phyloP scores from a whole-genome alignment of 2,329 filamentous ascomycete genomes.

The Scorias spongiosa region DNA sequence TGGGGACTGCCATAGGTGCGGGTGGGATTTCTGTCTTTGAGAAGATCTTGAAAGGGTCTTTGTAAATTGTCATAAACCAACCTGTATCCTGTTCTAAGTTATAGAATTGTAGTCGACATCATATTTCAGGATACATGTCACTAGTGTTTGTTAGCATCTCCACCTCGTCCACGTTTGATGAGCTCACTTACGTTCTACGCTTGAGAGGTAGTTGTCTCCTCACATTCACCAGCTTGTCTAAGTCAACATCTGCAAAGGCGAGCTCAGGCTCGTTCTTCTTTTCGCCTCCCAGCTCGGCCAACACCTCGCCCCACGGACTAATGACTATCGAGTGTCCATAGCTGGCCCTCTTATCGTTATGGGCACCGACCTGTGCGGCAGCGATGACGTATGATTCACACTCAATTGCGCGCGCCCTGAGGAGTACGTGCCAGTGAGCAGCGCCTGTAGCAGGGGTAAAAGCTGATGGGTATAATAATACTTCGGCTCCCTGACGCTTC shows the following conservation, averaged over 20 bases:
- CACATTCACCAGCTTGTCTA: conserved; percentile 22
- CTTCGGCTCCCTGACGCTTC: conserved; percentile 50
- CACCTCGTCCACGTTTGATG: conserved; percentile 4
- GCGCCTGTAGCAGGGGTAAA: conserved; percentile 76
- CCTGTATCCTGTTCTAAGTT: too few relatives aligned
- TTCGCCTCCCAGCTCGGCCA: conserved; percentile 46
- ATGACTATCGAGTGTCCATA: conserved; percentile 80
- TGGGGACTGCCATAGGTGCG: conserved; percentile 54
- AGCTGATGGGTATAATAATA: conserved; percentile 76
- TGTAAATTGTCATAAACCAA: too few relatives aligned
- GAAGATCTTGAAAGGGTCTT: conserved; percentile 29
- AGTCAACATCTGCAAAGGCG: conserved; percentile 24
- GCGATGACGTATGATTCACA: conserved; percentile 78
- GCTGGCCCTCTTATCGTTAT: conserved; percentile 61
- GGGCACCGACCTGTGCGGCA: conserved; percentile 62
- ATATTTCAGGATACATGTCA: conserved; percentile 19
- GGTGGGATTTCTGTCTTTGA: conserved; percentile 48
- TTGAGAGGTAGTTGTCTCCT: conserved; percentile 22
- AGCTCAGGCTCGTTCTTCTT: conserved; percentile 26
- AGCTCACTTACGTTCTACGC: conserved; percentile 19
- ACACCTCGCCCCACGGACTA: conserved; percentile 69
- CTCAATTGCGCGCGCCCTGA: conserved; percentile 73
- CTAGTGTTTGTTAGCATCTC: conserved; percentile 7
- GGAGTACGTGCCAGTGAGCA: conserved; percentile 71
- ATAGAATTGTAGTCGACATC: not conserved